Percentiles rank a stretch among this genome's conserved stretches.
These are phyloP conservation scores for Westerdykella sp. DNA, from an alignment of 2,329 filamentous ascomycete species.

Conservation along the genomic window DNA sequence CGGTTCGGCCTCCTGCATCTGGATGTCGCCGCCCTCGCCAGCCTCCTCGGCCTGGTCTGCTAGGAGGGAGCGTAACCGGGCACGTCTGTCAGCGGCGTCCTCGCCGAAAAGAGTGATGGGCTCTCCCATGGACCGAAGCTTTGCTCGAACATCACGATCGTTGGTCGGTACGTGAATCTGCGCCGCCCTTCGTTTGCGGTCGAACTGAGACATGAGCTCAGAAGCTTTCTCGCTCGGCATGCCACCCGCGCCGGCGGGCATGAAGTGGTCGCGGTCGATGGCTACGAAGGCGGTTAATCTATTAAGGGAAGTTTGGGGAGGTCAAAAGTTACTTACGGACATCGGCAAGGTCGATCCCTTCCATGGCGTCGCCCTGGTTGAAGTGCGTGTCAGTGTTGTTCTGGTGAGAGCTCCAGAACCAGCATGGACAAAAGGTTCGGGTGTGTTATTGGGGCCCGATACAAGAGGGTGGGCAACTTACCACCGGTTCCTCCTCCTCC, in stretches of 20 bases:
- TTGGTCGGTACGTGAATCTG: conserved; percentile 90
- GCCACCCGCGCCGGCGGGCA: conserved; percentile 59
- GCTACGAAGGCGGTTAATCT: conserved; percentile 30
- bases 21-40: conserved; percentile 48
- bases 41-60: conserved; percentile 63
- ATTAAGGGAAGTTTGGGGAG: not conserved
- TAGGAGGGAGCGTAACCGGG: conserved; percentile 76
- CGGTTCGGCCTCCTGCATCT: conserved; percentile 47
- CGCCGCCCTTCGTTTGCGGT: conserved; percentile 81
- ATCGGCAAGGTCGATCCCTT: conserved; percentile 55
- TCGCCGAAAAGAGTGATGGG: conserved; percentile 94
- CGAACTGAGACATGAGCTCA: conserved; percentile 79
- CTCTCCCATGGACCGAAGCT: conserved; percentile 80
- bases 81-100: conserved; percentile 75
- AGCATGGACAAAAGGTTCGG: not conserved
- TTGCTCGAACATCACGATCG: conserved; percentile 75
- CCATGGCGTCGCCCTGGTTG: conserved; percentile 47
- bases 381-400: not conserved
- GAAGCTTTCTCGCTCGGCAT: conserved; percentile 76
- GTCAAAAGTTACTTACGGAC: conserved; percentile 49
- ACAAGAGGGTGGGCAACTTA: conserved; percentile 31
- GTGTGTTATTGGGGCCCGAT: conserved; percentile 6
- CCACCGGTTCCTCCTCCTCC: conserved; percentile 63
- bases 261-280: conserved; percentile 76
- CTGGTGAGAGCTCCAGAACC: not conserved